These are phyloP conservation scores for Debaryomycetaceae sp. DNA, from an alignment of 1,139 yeast species.

Conservation along the genomic window DNA sequence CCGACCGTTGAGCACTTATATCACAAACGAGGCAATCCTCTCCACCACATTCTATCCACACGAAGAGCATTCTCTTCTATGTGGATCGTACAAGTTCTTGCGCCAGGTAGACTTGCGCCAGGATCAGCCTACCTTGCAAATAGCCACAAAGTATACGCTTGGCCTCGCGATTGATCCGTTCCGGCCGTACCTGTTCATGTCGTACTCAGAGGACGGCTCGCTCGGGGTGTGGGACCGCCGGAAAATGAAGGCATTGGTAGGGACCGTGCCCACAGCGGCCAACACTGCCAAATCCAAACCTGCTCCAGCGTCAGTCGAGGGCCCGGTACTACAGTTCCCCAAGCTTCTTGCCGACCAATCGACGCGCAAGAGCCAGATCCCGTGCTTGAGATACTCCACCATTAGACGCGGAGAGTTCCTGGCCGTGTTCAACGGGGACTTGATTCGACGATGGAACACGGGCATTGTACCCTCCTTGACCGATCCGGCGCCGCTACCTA, in stretches of 20 bases:
- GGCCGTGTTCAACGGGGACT: slow-evolving; percentile 67
- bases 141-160: slow-evolving; percentile 64
- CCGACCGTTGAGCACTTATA: slow-evolving; percentile 48
- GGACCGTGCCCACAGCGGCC: slow-evolving; percentile 2
- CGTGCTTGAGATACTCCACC: slow-evolving; percentile 63
- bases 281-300: not conserved
- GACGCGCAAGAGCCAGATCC: slow-evolving; percentile 48
- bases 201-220: slow-evolving; percentile 77
- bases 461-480: slow-evolving; percentile 43
- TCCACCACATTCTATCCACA: slow-evolving; percentile 61
- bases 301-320: slow-evolving; percentile 25
- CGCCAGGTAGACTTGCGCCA: slow-evolving; percentile 70
- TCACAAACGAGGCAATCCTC: slow-evolving; percentile 66
- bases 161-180: slow-evolving; percentile 65
- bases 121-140: slow-evolving; percentile 61
- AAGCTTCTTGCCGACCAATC: slow-evolving; percentile 57
- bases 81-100: slow-evolving; percentile 69
- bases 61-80: slow-evolving; percentile 44
- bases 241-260: slow-evolving; percentile 25
- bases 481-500: slow-evolving; percentile 1
- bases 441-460: slow-evolving; percentile 73
- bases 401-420: slow-evolving; percentile 65
- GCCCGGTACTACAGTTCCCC: slow-evolving; percentile 57
- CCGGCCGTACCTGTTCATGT: slow-evolving; percentile 51
- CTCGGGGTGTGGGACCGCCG: slow-evolving; percentile 84